Base-by-base conservation (phyloP, 768 basidiomycete species). In the Dacryopinax spathularia region DNA sequence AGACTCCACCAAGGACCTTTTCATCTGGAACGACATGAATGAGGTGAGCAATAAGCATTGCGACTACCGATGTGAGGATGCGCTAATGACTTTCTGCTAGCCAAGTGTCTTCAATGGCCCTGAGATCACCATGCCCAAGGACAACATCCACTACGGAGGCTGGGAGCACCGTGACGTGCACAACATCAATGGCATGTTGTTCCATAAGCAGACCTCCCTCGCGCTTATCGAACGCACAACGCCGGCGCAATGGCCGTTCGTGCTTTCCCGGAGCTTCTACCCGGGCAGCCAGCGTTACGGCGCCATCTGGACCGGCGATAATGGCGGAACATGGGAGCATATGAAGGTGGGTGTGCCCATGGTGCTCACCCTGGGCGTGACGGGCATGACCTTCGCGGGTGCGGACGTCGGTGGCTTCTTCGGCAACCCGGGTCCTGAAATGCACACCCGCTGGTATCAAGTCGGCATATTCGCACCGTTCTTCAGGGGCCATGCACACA, bases 1-100 rank as follows among this genome's bases (percentile, higher is more conserved):
- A 0, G 75, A 89, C 66, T 89, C 93, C 68, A 91, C 91, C 1
- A 83, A 86, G 33, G 82, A 84, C 68, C 81, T 97, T 15, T 87
- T 86, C 73, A 92, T 98, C 68, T 99, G 96, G 96, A 98, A 98
- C 72, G 96, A 99, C 71, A 99, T 99, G 96, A 97, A 97, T 68
- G 96, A 98, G 83, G 91, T 91, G 60, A 7, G 78, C 63, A 22
- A n/a, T n/a, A n/a, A n/a, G 9, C 59, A 61, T 34, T 22, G 2
- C 36, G 20, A 16, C 9, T 27, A 65, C 27, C 60, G 12, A 10
- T 6, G 48, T 15, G 7, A 33, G 9, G 44, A 29, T 22, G 29
- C 62, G n/a, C 13, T 29, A 27, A 34, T 64, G 64, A 37, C 20
- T 25, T 63, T 35, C 65, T 27, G 31, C n/a, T 63, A 89, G 91